Base-by-base conservation (phyloP, 2,329 filamentous ascomycete genomes). In the Phialophora macrospora region DNA sequence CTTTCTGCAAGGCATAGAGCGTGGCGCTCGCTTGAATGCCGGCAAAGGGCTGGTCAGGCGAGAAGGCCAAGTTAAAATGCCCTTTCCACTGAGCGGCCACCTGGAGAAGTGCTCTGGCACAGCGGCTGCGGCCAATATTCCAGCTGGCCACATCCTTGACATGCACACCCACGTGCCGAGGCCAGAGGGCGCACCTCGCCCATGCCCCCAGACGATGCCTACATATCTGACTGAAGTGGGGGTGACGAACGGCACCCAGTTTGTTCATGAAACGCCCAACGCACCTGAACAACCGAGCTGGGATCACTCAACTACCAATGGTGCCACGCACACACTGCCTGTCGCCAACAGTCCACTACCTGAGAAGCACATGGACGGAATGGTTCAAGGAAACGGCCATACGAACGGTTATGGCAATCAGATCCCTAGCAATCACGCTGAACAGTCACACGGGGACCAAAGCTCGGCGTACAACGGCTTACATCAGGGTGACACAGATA, bases 11-110 rank as follows among this genome's bases (percentile, higher is more conserved):
- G 60, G 56, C 20, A 62, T 65, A 30, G 65, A 64, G 51, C 58
- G 57, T 28, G 61, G 63, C 8, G 44, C 59, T 30, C 51, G 52
- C 4, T 22, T 49, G 14, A 56, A 56, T 49, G 28, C 26, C 24
- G 38, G 26, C 28, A 59, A 56, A 44, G 63, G 57, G 22, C 60
- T 69, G 12, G 60, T 48, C 20, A 32, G 60, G 41, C 46, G 62
- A 8, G 52, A 60, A 52, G 60, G 63, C 8, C 69, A 71, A 30
- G 64, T 54, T 30, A 54, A 22, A 9, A 71, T 71, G 69, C 69
- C 69, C 6, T 71, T 69, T 28, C 69, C 67, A 22, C 60, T 69
- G 20, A 64, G 62, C 44, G 56, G 60, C 17, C 26, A 34, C 9
- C 38, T 67, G 60, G 56, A 63, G 44, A 51, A 58, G 28, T 67